Conservation (phyloP, 495 filamentous ascomycete genomes). For the Niebla homalea region DNA sequence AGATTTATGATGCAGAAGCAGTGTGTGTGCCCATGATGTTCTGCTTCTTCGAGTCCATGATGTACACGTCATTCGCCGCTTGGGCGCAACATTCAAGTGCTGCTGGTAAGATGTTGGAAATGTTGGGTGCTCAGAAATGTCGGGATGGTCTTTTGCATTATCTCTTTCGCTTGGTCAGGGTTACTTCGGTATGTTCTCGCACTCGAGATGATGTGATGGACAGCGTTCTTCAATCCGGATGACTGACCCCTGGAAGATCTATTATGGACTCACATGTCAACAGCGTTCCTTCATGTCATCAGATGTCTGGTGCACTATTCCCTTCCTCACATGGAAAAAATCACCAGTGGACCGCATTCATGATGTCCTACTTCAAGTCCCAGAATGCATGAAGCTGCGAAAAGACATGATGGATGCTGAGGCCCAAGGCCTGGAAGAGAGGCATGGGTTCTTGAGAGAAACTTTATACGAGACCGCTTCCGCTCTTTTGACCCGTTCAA, state of each 20-base stretch:
- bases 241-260: neutral
- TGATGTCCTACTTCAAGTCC: constrained; percentile 1
- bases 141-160: neutral
- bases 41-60: neutral
- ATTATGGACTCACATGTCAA: neutral
- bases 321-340: neutral
- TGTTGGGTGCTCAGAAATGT: neutral
- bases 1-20: neutral
- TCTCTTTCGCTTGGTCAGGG: neutral
- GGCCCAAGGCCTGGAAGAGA: neutral
- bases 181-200: neutral
- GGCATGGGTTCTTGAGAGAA: neutral
- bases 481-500: neutral
- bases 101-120: constrained; percentile 1
- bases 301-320: neutral
- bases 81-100: constrained; percentile 1
- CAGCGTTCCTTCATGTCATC: neutral
- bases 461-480: neutral
- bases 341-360: neutral
- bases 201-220: neutral
- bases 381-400: neutral
- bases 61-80: neutral
- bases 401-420: neutral
- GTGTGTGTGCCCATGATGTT: constrained; percentile 3
- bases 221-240: too few relatives aligned